Evolutionary conservation across 352 stramenopile species (phyloP).

Genomic region (Hyaloperonospora arabidopsidis): DNA sequence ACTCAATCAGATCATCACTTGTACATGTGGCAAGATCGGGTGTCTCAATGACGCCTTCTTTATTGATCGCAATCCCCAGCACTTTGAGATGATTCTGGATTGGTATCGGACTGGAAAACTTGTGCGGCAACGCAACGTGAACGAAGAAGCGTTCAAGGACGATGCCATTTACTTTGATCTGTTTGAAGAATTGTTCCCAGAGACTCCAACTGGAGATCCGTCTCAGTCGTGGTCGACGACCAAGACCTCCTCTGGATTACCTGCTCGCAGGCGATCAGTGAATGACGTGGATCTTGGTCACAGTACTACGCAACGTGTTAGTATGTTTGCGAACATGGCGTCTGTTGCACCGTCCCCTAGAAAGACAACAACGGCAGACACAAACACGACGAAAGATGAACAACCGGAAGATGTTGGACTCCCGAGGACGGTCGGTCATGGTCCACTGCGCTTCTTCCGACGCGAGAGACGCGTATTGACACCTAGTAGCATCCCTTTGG

Average conservation of each 20-base stretch:
- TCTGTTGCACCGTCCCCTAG: constrained; percentile 3
- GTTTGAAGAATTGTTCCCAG: constrained; percentile 44
- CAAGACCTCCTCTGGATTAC: constrained; percentile 7
- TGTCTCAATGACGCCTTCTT: constrained; percentile 47
- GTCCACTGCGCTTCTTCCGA: constrained; percentile 34
- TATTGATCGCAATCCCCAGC: constrained; percentile 62
- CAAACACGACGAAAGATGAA: constrained; percentile 3
- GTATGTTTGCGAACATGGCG: constrained; percentile 28
- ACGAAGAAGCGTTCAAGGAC: constrained; percentile 40
- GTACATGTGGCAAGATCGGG: constrained; percentile 39
- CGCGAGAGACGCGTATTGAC: constrained; percentile 26
- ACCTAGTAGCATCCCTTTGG: constrained; percentile 24
- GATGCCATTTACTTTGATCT: constrained; percentile 70
- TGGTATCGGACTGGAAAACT: constrained; percentile 62
- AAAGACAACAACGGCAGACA: constrained; percentile 1
- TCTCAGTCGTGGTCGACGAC: constrained; percentile 14
- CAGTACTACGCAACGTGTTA: constrained; percentile 18
- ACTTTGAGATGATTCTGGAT: constrained; percentile 69
- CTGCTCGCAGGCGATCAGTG: constrained; percentile 22
- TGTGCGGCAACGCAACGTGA: constrained; percentile 32
- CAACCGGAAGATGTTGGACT: constrained; percentile 10
- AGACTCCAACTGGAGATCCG: constrained; percentile 7
- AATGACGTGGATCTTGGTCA: constrained; percentile 23
- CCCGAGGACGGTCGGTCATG: constrained; percentile 6
- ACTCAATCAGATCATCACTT: constrained; percentile 51